Percentiles rank a stretch among this genome's conserved stretches.
Conservation (phyloP, 768 basidiomycete genomes). For the Mycena alexandri region DNA sequence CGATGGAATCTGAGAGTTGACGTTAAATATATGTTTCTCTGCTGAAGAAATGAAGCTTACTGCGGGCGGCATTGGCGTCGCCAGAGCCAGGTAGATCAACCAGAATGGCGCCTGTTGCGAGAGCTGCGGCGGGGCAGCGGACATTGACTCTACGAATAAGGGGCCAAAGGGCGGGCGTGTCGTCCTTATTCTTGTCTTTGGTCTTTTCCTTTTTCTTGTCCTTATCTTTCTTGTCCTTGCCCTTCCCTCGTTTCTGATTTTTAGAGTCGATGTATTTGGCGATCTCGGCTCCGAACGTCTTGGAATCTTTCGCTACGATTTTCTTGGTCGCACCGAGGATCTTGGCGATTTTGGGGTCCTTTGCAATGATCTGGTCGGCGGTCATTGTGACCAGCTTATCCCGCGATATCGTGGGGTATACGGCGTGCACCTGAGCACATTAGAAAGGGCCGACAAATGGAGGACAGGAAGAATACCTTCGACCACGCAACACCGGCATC, state of each 20-base stretch:
- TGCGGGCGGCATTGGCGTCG: constrained; percentile 74
- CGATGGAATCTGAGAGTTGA: constrained; percentile 52
- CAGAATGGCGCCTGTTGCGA: constrained; percentile 71
- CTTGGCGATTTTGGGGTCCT: constrained; percentile 49
- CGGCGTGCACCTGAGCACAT: constrained; percentile 64
- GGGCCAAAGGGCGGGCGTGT: constrained; percentile 68
- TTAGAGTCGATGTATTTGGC: constrained; percentile 76
- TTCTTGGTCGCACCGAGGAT: constrained; percentile 62
- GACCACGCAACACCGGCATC: constrained; percentile 74
- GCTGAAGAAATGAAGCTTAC: constrained; percentile 43
- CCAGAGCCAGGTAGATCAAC: constrained; percentile 77
- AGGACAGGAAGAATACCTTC: constrained; percentile 54
- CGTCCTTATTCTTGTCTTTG: constrained; percentile 39
- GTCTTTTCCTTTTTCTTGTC: constrained; percentile 36
- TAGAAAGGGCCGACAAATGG: background rate
- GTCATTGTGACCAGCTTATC: constrained; percentile 64
- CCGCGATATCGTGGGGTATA: constrained; percentile 65
- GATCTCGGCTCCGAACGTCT: constrained; percentile 66
- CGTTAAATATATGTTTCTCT: background rate
- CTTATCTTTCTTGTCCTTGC: constrained; percentile 52
- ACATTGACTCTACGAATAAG: constrained; percentile 73
- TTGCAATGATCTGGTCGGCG: constrained; percentile 62
- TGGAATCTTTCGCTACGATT: constrained; percentile 63
- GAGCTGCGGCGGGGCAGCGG: constrained; percentile 62
- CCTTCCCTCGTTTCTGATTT: constrained; percentile 65